These are phyloP conservation scores for Cryptococcus floricola DNA, from an alignment of 1,284 basidiomycete genomes.

Conservation along the genomic window DNA sequence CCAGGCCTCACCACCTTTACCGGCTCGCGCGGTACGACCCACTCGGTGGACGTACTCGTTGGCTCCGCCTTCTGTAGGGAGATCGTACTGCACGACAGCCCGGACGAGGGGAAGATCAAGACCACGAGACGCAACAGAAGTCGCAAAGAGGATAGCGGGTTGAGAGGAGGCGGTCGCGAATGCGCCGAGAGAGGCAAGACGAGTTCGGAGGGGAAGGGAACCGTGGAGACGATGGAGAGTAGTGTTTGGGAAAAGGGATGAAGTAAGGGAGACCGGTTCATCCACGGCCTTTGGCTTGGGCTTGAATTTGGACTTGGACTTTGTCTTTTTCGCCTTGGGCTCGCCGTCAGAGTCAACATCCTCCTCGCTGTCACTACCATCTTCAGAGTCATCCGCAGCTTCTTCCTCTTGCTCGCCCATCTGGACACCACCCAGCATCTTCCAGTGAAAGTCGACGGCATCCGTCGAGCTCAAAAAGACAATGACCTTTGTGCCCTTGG, in stretches of 20 bases:
- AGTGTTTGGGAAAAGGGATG: constrained; percentile 73
- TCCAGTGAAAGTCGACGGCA: constrained; percentile 96
- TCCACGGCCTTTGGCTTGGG: constrained; percentile 26
- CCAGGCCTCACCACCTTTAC: constrained; percentile 85
- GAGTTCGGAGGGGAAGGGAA: constrained; percentile 75
- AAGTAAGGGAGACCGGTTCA: constrained; percentile 59
- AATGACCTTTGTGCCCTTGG: constrained; percentile 61
- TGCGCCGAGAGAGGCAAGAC: constrained; percentile 73
- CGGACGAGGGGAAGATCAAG: constrained; percentile 94
- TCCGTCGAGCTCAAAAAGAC: constrained; percentile 97
- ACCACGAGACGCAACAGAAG: constrained; percentile 94
- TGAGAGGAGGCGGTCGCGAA: constrained; percentile 59
- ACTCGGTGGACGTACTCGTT: constrained; percentile 97
- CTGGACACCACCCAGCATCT: constrained; percentile 68
- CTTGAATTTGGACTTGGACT: constrained; percentile 16
- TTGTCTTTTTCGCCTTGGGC: constrained; percentile 27
- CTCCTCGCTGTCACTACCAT: constrained; percentile 22
- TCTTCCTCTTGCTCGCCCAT: constrained; percentile 58
- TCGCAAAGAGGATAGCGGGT: constrained; percentile 79
- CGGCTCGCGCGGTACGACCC: constrained; percentile 93
- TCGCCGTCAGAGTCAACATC: constrained; percentile 38
- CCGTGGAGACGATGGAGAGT: constrained; percentile 92
- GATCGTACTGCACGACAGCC: constrained; percentile 92
- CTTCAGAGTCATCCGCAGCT: constrained; percentile 38
- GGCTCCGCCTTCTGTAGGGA: constrained; percentile 93